Percentiles rank a stretch among this genome's conserved stretches.
These are phyloP conservation scores for Pezicula carpinea DNA, from an alignment of 2,329 filamentous ascomycete species.

Conservation along the genomic window DNA sequence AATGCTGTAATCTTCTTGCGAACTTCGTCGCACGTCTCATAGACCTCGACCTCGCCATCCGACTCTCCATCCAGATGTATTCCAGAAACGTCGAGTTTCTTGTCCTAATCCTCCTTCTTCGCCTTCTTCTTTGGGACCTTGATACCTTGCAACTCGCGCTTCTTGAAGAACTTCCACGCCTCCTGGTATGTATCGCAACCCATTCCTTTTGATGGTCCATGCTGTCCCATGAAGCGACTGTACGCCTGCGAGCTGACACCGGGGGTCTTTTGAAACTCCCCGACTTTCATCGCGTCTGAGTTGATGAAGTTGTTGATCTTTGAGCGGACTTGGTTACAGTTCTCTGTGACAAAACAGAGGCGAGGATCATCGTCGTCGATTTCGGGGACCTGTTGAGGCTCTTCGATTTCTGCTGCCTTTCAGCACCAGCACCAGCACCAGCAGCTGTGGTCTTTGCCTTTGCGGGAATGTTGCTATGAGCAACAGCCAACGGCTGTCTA, in stretches of 20 bases:
- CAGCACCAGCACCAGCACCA: neutral
- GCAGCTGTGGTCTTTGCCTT: neutral
- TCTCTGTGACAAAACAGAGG: too few species aligned
- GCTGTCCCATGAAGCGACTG: too few species aligned
- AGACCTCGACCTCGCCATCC: conserved; percentile 39
- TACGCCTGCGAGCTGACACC: too few species aligned
- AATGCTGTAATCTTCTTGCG: conserved; percentile 48
- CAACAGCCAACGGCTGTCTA: neutral
- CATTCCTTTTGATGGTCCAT: too few species aligned
- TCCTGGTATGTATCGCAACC: too few species aligned
- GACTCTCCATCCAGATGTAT: conserved; percentile 43
- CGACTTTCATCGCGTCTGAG: too few species aligned
- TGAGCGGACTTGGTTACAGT: too few species aligned
- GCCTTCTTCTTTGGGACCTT: conserved; percentile 1
- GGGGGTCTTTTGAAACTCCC: too few species aligned
- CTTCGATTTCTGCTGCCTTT: neutral
- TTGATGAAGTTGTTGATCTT: too few species aligned
- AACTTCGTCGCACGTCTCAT: conserved; percentile 51
- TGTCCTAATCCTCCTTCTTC: neutral
- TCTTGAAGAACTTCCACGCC: too few species aligned
- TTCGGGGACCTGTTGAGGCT: neutral
- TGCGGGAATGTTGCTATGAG: neutral
- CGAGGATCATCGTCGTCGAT: neutral
- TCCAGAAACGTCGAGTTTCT: conserved; percentile 33
- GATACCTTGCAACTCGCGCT: neutral